These are phyloP conservation scores for Globisporangium solare DNA, from an alignment of 352 stramenopile genomes.

Conservation along the genomic window DNA sequence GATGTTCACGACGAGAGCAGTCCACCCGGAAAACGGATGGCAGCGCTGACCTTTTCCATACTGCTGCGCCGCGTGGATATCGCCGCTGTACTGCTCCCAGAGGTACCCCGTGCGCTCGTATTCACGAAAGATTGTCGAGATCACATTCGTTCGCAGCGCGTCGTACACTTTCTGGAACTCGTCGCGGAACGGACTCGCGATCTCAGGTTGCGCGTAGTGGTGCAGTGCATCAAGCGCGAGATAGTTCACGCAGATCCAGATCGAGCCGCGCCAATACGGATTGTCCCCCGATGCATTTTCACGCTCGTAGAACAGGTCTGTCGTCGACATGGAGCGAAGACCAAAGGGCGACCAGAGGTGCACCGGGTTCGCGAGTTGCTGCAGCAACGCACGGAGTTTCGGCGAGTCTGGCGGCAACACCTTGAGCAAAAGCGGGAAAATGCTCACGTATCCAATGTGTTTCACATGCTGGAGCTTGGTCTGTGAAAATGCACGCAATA, in stretches of 20 bases:
- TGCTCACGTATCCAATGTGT: constrained; percentile 85
- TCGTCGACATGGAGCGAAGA: constrained; percentile 84
- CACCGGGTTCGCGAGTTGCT: constrained; percentile 49
- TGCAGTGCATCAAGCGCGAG: constrained; percentile 83
- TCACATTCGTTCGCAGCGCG: constrained; percentile 52
- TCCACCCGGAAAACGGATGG: constrained; percentile 95
- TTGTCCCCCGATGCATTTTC: constrained; percentile 89
- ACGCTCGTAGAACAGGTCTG: constrained; percentile 82
- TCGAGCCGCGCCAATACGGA: constrained; percentile 91
- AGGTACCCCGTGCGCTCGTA: constrained; percentile 88
- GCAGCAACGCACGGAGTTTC: constrained; percentile 51
- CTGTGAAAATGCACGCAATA: constrained; percentile 5
- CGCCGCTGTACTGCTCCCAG: constrained; percentile 93
- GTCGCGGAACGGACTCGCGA: constrained; percentile 35
- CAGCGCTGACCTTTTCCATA: constrained; percentile 85
- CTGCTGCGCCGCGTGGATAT: constrained; percentile 29
- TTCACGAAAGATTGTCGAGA: constrained; percentile 63
- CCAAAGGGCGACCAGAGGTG: constrained; percentile 79
- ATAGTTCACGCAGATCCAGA: constrained; percentile 95
- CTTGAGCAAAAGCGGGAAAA: constrained; percentile 84
- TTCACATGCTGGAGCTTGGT: constrained; percentile 66
- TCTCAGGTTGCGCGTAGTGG: constrained; percentile 51
- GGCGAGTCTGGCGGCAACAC: constrained; percentile 62
- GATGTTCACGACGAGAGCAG: constrained; percentile 89
- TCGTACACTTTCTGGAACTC: constrained; percentile 44